Evolutionary conservation across 176 grass and related monocot genomes (phyloP).

Genomic region (Zizania latifolia): DNA sequence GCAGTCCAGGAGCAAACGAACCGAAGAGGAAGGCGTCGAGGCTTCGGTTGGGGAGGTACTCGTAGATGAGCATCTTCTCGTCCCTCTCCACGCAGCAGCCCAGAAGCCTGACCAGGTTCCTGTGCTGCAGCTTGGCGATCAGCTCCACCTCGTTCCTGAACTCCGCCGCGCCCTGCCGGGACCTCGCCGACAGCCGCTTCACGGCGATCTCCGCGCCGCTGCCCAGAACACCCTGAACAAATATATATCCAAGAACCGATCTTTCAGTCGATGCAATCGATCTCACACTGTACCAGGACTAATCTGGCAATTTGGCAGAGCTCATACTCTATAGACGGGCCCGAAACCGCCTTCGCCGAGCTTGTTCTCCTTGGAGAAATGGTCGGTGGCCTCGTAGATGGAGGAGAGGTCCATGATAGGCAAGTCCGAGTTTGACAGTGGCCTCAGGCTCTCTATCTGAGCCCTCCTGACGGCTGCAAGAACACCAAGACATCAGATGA

Average conservation of each 20-base stretch:
- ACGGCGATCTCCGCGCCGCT: conserved; percentile 71
- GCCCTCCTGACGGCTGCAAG: conserved; percentile 60
- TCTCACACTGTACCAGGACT: not conserved
- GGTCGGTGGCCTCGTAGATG: conserved; percentile 61
- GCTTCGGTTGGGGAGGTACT: conserved; percentile 84
- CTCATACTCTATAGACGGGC: conserved; percentile 64
- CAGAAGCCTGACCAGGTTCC: conserved; percentile 77
- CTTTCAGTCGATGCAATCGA: not conserved
- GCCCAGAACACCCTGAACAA: conserved; percentile 50
- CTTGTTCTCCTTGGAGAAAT: conserved; percentile 83
- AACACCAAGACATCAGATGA: not conserved
- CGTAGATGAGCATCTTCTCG: conserved; percentile 90
- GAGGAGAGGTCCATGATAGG: conserved; percentile 64
- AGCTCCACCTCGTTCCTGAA: conserved; percentile 83
- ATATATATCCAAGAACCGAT: too few relatives aligned
- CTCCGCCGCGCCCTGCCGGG: conserved; percentile 56
- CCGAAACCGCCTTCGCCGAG: conserved; percentile 95
- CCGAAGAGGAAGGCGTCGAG: conserved; percentile 88
- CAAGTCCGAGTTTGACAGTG: conserved; percentile 72
- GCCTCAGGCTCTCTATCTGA: conserved; percentile 58
- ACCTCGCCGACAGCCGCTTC: conserved; percentile 76
- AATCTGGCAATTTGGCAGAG: not conserved
- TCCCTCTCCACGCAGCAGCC: conserved; percentile 79
- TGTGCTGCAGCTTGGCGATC: conserved; percentile 93
- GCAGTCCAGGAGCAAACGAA: conserved; percentile 30